Conservation (phyloP, 352 stramenopile species). For the Elongisporangium anandrum region DNA sequence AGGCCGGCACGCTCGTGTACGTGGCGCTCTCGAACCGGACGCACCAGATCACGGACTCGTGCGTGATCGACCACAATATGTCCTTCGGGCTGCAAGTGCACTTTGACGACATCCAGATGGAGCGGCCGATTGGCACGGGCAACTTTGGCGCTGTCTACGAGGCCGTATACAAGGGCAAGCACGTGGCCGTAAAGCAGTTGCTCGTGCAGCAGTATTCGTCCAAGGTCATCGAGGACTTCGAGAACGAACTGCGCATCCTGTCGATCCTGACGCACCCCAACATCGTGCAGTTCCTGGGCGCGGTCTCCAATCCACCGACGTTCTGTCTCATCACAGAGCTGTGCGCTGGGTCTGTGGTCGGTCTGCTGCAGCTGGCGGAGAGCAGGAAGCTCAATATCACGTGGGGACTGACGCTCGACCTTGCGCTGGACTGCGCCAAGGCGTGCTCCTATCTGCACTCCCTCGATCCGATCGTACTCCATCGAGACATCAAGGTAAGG, state of each 20-base stretch:
- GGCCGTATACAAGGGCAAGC: conserved; percentile 68
- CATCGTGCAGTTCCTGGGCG: conserved; percentile 80
- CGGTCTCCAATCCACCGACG: conserved; percentile 60
- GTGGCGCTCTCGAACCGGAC: conserved; percentile 67
- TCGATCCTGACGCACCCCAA: conserved; percentile 71
- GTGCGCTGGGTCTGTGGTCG: conserved; percentile 59
- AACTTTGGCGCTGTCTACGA: conserved; percentile 84
- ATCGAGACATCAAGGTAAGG: conserved; percentile 68
- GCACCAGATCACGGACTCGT: conserved; percentile 52
- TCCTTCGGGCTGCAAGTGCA: conserved; percentile 69
- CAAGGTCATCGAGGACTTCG: conserved; percentile 67
- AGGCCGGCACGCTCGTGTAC: conserved; percentile 71
- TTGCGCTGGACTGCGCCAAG: conserved; percentile 60
- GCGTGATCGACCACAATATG: conserved; percentile 42
- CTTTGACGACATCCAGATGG: conserved; percentile 63
- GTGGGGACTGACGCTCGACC: conserved; percentile 67
- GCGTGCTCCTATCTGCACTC: conserved; percentile 64
- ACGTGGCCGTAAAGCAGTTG: conserved; percentile 64
- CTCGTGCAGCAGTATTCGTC: conserved; percentile 46
- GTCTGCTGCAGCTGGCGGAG: conserved; percentile 64
- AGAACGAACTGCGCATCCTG: conserved; percentile 82
- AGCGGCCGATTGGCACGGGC: conserved; percentile 60
- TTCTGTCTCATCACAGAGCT: conserved; percentile 74
- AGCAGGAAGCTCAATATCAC: conserved; percentile 67
- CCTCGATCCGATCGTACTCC: conserved; percentile 53